Percentiles rank a stretch among this genome's conserved stretches.
phyloP scores from a whole-genome alignment of 2,329 filamentous ascomycete genomes.

The Ramularia collo-cygni region DNA sequence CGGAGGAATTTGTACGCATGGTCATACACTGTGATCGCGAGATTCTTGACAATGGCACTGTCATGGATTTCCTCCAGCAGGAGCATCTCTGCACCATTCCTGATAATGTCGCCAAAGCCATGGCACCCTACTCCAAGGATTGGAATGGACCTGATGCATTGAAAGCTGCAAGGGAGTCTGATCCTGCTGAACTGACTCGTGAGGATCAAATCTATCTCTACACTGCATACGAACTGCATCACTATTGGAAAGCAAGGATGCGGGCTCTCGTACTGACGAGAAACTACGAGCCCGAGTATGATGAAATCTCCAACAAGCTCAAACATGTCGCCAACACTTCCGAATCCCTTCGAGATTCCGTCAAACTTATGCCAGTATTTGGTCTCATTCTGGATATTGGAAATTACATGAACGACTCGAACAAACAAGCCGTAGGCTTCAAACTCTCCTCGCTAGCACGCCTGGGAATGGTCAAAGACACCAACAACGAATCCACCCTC shows the following conservation, averaged over 20 bases:
- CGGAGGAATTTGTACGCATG: constrained; percentile 82
- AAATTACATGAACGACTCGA: constrained; percentile 99
- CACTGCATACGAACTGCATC: constrained; percentile 88
- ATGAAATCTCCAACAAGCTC: constrained; percentile 80
- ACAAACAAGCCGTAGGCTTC: constrained; percentile 97
- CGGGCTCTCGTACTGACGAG: constrained; percentile 78
- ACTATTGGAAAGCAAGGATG: constrained; percentile 99
- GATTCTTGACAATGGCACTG: constrained; percentile 78
- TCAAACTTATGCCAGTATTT: constrained; percentile 90
- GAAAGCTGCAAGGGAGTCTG: constrained; percentile 71
- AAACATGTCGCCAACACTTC: constrained; percentile 80
- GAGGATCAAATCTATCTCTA: constrained; percentile 94
- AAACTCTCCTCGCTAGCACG: constrained; percentile 91
- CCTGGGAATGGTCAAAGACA: constrained; percentile 96
- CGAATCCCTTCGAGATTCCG: constrained; percentile 83
- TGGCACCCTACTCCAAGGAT: constrained; percentile 94
- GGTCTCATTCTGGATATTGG: constrained; percentile 95
- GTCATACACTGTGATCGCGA: constrained; percentile 92
- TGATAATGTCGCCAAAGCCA: constrained; percentile 80
- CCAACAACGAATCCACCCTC: constrained; percentile 95
- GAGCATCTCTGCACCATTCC: constrained; percentile 89
- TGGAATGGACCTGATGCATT: constrained; percentile 85
- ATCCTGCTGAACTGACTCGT: constrained; percentile 79
- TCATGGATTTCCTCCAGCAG: constrained; percentile 94
- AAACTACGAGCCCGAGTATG: constrained; percentile 81